Base-by-base conservation (phyloP, 352 stramenopile species). In the Globisporangium spiculum region DNA sequence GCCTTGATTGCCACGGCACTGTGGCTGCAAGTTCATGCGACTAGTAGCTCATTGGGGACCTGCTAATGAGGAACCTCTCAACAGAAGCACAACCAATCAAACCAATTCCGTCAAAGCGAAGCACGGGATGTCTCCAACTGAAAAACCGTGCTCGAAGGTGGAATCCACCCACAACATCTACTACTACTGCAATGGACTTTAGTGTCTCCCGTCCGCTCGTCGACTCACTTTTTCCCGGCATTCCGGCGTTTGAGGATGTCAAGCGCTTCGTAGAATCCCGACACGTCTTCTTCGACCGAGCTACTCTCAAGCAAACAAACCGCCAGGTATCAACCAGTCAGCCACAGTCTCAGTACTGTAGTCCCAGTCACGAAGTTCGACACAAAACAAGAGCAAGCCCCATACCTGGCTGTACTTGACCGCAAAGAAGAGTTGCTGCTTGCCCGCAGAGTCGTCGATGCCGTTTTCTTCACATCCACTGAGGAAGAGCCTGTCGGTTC, bases 211-310 rank as follows among this genome's bases (percentile, higher is more conserved):
- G 7, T 36, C 6, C 32, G 32, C 32, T 36, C 7, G 32, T 36
- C 32, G 32, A 36, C 32, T 36, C 60, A 67, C 55, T 72, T 72
- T 24, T 52, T 77, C 68, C 65, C 80, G 74, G 22, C 70, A 68
- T 80, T 87, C 22, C 82, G 80, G 5, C 84, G 81, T 53, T 91
- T 92, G 48, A 92, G 77, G 30, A 92, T 86, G 58, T 91, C 84
- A 8, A 92, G 70, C 3, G 85, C 85, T 73, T 91, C 82, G 57
- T 93, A 93, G 63, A 93, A 93, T 2, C 80, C 83, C 4, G 83
- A 88, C 1, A 93, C 82, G 34, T 93, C 83, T 52, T 92, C 83
- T 30, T 93, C 83, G 10, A 93, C 83, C 7, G 80, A 84, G 58
- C 78, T 85, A 3, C 44, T 14, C 41, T 50, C 41, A 50, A 18